phyloP scores from a whole-genome alignment of 2,329 filamentous ascomycete species.

The Westerdykella aurantiaca region DNA sequence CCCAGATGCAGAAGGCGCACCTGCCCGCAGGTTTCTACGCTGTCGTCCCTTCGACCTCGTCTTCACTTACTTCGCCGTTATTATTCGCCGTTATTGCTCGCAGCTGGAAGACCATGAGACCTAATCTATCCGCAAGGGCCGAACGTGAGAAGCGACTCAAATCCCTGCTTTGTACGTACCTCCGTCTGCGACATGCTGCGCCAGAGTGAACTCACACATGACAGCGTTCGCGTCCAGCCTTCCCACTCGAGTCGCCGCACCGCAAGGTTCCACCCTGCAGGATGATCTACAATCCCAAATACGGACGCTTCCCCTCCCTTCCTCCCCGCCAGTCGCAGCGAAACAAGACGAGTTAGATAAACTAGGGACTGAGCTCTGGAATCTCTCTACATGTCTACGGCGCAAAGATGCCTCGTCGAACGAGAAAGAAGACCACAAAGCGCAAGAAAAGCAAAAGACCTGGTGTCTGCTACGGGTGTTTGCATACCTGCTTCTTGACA shows the following conservation, averaged over 20 bases:
- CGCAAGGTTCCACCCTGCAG: constrained; percentile 16
- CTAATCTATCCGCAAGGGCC: constrained; percentile 10
- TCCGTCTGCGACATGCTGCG: background rate
- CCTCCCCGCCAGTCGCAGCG: constrained; percentile 20
- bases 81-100: no score
- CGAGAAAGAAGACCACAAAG: constrained; percentile 25
- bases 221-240: constrained; percentile 32
- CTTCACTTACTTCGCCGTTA: no score
- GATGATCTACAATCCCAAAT: constrained; percentile 40
- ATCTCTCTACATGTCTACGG: constrained; percentile 53
- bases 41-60: no score
- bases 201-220: constrained; percentile 6
- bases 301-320: constrained; percentile 32
- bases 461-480: constrained; percentile 46
- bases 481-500: constrained; percentile 63
- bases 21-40: no score
- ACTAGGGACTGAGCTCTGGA: constrained; percentile 59
- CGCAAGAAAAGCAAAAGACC: constrained; percentile 13
- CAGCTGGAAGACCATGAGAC: background rate
- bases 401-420: constrained; percentile 12
- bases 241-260: constrained; percentile 15
- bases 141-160: constrained; percentile 36
- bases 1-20: no score
- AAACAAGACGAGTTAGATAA: constrained; percentile 50
- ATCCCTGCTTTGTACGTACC: constrained; percentile 23